Evolutionary conservation across 441 rosid species (phyloP).

Genomic region (Macaranga tanarius): DNA sequence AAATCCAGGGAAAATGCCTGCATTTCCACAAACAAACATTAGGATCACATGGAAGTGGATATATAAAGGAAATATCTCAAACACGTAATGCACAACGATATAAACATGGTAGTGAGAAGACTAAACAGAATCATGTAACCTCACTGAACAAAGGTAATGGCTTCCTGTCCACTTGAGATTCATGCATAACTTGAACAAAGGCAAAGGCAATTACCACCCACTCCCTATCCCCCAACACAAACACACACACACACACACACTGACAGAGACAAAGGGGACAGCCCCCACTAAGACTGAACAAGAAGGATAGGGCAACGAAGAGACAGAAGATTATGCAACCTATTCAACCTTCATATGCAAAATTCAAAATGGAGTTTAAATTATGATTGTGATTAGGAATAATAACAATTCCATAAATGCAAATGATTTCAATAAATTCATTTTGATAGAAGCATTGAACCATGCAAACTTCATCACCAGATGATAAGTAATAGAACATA

Average conservation of each 20-base stretch:
- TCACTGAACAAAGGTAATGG: background rate
- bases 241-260: no score
- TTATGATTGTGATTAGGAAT: background rate
- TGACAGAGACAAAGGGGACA: background rate
- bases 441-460: background rate
- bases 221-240: no score
- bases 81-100: background rate
- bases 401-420: background rate
- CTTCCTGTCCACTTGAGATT: background rate
- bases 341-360: background rate
- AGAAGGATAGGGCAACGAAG: background rate
- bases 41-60: background rate
- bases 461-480: background rate
- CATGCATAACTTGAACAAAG: background rate
- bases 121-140: background rate
- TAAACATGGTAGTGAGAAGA: background rate
- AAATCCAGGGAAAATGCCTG: conserved; percentile 98
- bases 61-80: background rate
- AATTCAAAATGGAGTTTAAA: conserved; percentile 1
- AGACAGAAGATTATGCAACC: background rate
- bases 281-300: background rate
- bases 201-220: no score
- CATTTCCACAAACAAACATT: conserved; percentile 21
- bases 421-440: background rate
- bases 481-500: background rate